Evolutionary conservation across 495 filamentous ascomycete species (phyloP).

Genomic region (Penicillium goetzii): DNA sequence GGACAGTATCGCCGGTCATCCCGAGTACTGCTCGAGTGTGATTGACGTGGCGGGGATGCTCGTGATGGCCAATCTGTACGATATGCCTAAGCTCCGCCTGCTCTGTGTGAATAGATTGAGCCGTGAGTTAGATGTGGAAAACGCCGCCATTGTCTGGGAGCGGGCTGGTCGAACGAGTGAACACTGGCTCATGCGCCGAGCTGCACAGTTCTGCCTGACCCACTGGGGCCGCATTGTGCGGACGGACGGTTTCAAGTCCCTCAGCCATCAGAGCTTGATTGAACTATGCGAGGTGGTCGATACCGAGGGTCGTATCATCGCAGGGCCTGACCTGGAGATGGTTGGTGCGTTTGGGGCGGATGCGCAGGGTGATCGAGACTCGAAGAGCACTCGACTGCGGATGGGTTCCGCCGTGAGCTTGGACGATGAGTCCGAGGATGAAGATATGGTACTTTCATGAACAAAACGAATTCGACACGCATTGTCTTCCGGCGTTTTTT

Average conservation of each 20-base stretch:
- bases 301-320: slow-evolving; percentile 82
- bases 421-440: slow-evolving; percentile 70
- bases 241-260: slow-evolving; percentile 79
- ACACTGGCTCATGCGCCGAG: slow-evolving; percentile 87
- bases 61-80: slow-evolving; percentile 97
- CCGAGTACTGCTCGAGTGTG: slow-evolving; percentile 68
- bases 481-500: slow-evolving; percentile 29
- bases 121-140: slow-evolving; percentile 88
- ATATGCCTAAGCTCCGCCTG: slow-evolving; percentile 88
- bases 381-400: slow-evolving; percentile 45
- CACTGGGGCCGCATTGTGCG: slow-evolving; percentile 96
- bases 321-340: slow-evolving; percentile 81
- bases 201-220: slow-evolving; percentile 82
- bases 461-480: slow-evolving; percentile 28
- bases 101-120: slow-evolving; percentile 86
- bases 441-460: slow-evolving; percentile 65
- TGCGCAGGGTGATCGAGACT: slow-evolving; percentile 52
- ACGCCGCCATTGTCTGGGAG: slow-evolving; percentile 95
- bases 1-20: slow-evolving; percentile 76
- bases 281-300: slow-evolving; percentile 94
- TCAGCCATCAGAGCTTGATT: slow-evolving; percentile 76
- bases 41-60: slow-evolving; percentile 92
- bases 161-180: slow-evolving; percentile 86
- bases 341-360: slow-evolving; percentile 68
- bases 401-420: slow-evolving; percentile 63